phyloP scores from a whole-genome alignment of 805 yeast species.

The Torulaspora maleeae region DNA sequence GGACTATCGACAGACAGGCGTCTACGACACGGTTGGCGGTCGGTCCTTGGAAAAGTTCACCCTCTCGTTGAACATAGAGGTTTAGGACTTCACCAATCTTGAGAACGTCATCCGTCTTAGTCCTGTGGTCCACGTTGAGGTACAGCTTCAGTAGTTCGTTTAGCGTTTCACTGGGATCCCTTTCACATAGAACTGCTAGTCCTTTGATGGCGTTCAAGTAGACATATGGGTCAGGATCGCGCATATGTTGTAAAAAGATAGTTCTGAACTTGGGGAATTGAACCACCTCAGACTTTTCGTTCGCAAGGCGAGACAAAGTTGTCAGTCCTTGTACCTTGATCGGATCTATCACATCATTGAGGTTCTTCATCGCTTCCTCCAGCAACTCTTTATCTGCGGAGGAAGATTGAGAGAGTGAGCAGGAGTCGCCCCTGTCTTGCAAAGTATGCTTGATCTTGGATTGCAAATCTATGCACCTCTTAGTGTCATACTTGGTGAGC shows the following conservation, averaged over 20 bases:
- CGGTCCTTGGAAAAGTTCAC: conserved; percentile 45
- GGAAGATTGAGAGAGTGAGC: background rate
- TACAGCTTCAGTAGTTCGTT: conserved; percentile 40
- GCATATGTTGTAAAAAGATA: conserved; percentile 58
- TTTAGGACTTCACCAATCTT: conserved; percentile 78
- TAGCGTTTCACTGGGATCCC: conserved; percentile 38
- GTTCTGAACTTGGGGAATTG: conserved; percentile 51
- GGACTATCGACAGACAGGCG: conserved; percentile 41
- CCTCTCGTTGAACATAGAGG: conserved; percentile 49
- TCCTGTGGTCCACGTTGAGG: conserved; percentile 29
- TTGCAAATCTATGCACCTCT: background rate
- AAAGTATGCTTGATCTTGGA: background rate
- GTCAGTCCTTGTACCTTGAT: conserved; percentile 81
- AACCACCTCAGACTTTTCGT: conserved; percentile 47
- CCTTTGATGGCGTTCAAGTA: conserved; percentile 83
- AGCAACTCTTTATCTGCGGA: conserved; percentile 38
- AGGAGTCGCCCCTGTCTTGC: background rate
- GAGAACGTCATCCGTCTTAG: conserved; percentile 60
- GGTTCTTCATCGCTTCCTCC: conserved; percentile 56
- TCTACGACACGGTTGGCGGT: conserved; percentile 42
- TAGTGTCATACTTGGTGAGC: conserved; percentile 12
- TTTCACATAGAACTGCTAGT: conserved; percentile 53
- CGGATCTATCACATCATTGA: conserved; percentile 78
- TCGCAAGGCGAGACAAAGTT: conserved; percentile 52
- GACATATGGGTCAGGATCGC: conserved; percentile 80